Conservation (phyloP, 768 basidiomycete species). For the Mycena galopus region DNA sequence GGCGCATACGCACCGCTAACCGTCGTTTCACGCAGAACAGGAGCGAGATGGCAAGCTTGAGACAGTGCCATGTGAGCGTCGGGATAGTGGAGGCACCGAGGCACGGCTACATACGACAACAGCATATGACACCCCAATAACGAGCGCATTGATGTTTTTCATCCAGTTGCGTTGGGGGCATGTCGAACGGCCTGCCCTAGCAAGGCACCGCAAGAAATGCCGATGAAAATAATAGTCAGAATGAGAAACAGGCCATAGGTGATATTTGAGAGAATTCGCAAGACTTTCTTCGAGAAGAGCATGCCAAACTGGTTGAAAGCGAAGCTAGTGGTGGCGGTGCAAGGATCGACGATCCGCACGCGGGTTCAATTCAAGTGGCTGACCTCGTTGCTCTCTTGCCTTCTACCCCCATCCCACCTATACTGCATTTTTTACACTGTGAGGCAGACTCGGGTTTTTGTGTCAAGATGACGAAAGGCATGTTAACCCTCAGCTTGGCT, state of each 20-base stretch:
- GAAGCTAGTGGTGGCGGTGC: background rate
- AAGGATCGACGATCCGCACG: background rate
- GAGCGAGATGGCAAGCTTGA: slow-evolving; percentile 70
- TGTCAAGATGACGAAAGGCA: too few relatives aligned
- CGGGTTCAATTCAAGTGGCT: too few relatives aligned
- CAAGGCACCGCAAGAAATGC: slow-evolving; percentile 73
- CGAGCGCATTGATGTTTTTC: slow-evolving; percentile 75
- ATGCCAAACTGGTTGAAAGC: slow-evolving; percentile 37
- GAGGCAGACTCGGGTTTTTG: too few relatives aligned
- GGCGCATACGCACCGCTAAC: slow-evolving; percentile 71
- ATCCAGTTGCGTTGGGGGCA: slow-evolving; percentile 65
- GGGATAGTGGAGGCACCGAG: background rate
- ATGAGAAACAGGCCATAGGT: slow-evolving; percentile 68
- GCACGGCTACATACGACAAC: slow-evolving; percentile 64
- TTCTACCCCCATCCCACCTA: too few relatives aligned
- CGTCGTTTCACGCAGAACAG: slow-evolving; percentile 77
- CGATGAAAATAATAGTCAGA: slow-evolving; percentile 63
- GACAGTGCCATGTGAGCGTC: background rate
- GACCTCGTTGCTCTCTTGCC: too few relatives aligned
- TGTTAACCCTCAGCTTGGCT: too few relatives aligned
- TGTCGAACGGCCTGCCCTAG: slow-evolving; percentile 82
- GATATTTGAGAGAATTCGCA: slow-evolving; percentile 65
- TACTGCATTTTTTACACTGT: too few relatives aligned
- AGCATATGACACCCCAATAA: slow-evolving; percentile 79
- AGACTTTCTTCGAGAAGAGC: slow-evolving; percentile 55